phyloP scores from a whole-genome alignment of 176 grass and related monocot genomes.

The Zoysia pacifica region DNA sequence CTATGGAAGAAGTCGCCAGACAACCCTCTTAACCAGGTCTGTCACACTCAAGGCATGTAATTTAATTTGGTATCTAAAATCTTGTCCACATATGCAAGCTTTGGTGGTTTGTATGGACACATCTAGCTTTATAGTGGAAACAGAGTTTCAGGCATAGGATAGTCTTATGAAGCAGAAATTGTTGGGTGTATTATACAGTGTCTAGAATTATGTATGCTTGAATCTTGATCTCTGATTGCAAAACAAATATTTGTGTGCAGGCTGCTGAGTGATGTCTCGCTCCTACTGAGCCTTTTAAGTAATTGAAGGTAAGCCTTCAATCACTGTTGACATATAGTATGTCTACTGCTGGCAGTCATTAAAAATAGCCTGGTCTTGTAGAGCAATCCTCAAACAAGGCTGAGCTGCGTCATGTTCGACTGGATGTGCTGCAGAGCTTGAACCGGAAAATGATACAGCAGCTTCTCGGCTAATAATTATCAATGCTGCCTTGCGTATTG shows the following conservation, averaged over 20 bases:
- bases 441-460: conserved; percentile 1
- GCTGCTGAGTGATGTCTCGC: conserved; percentile 43
- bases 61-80: too few species aligned
- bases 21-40: conserved; percentile 76
- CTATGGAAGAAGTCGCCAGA: conserved; percentile 82
- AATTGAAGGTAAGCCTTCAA: conserved; percentile 24
- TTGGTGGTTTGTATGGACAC: too few species aligned
- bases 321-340: not conserved
- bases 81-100: too few species aligned
- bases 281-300: not conserved
- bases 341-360: not conserved
- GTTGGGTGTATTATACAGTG: not conserved
- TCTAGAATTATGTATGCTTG: not conserved
- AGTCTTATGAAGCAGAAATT: not conserved
- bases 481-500: conserved; percentile 26
- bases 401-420: conserved; percentile 8
- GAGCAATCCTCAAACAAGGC: conserved; percentile 17
- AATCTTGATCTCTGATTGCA: not conserved
- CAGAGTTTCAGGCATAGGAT: too few species aligned
- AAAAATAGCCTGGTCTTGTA: not conserved
- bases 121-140: too few species aligned
- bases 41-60: too few species aligned
- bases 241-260: conserved; percentile 39
- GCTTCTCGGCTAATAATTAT: conserved; percentile 39
- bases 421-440: conserved; percentile 15